A percentile compares a stretch with the other conserved stretches of the same genome.
Evolutionary conservation across 1,284 basidiomycete species (phyloP).

Genomic region (Taiwanofungus camphoratus): DNA sequence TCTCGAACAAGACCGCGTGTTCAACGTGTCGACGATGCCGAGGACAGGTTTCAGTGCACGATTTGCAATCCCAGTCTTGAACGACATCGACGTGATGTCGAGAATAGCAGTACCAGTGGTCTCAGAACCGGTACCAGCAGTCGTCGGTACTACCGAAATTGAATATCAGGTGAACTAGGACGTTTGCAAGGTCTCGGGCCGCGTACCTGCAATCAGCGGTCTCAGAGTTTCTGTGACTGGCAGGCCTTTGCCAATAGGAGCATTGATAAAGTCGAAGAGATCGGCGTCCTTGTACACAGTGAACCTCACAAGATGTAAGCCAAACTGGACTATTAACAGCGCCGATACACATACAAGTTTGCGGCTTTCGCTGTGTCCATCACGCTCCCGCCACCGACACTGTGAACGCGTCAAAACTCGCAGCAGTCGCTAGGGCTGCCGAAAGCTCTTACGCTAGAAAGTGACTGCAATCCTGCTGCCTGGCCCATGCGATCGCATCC

Average conservation of each 20-base stretch:
- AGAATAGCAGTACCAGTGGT: conserved; percentile 98
- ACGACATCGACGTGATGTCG: conserved; percentile 83
- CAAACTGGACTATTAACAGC: neutral
- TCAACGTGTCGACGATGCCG: conserved; percentile 76
- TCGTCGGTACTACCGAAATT: conserved; percentile 70
- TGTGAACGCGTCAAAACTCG: conserved; percentile 25
- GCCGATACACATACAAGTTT: conserved; percentile 61
- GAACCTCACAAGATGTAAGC: conserved; percentile 43
- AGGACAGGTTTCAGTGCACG: conserved; percentile 87
- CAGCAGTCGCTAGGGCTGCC: conserved; percentile 1
- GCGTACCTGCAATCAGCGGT: conserved; percentile 78
- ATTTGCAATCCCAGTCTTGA: conserved; percentile 96
- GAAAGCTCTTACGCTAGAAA: conserved; percentile 72
- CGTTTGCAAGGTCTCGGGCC: neutral
- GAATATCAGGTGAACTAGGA: neutral
- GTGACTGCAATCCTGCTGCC: conserved; percentile 85
- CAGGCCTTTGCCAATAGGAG: conserved; percentile 89
- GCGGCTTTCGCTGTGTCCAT: conserved; percentile 95
- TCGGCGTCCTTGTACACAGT: conserved; percentile 88
- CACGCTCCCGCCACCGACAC: conserved; percentile 91
- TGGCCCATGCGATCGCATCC: conserved; percentile 85
- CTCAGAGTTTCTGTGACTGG: conserved; percentile 74
- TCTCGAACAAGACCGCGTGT: conserved; percentile 56
- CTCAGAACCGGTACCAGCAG: conserved; percentile 95
- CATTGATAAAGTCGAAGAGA: conserved; percentile 95